These are phyloP conservation scores for Cutaneotrichosporon spelunceum DNA, from an alignment of 1,284 basidiomycete genomes.

Conservation along the genomic window DNA sequence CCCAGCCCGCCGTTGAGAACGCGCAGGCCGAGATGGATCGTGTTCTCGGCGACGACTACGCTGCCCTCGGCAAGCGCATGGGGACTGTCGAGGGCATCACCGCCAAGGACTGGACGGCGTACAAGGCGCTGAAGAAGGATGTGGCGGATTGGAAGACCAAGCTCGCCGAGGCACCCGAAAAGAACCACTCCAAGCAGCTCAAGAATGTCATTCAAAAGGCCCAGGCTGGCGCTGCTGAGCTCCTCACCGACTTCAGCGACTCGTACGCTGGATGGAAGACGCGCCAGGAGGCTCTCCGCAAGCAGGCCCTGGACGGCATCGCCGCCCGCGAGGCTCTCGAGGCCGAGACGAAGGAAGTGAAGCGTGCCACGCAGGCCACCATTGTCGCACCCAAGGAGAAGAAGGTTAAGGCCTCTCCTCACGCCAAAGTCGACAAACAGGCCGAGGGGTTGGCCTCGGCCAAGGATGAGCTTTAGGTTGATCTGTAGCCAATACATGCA, in stretches of 20 bases:
- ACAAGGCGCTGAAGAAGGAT: slow-evolving; percentile 36
- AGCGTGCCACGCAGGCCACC: slow-evolving; percentile 10
- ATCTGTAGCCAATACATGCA: slow-evolving; percentile 4
- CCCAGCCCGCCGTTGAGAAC: slow-evolving; percentile 25
- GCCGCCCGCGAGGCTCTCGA: slow-evolving; percentile 33
- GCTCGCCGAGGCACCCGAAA: slow-evolving; percentile 27
- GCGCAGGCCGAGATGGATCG: slow-evolving; percentile 32
- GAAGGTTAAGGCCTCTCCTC: slow-evolving; percentile 13
- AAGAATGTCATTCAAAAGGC: slow-evolving; percentile 25
- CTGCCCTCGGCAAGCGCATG: slow-evolving; percentile 36
- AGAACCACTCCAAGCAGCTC: slow-evolving; percentile 30
- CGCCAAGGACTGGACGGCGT: slow-evolving; percentile 40
- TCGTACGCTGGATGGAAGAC: slow-evolving; percentile 36
- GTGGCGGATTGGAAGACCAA: slow-evolving; percentile 36
- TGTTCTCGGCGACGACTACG: slow-evolving; percentile 34
- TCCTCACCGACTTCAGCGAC: slow-evolving; percentile 39
- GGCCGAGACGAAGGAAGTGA: slow-evolving; percentile 1
- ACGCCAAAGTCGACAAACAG: slow-evolving; percentile 17
- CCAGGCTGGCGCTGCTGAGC: slow-evolving; percentile 21
- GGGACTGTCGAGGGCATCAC: slow-evolving; percentile 26
- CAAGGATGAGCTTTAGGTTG: slow-evolving; percentile 5
- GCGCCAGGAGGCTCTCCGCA: slow-evolving; percentile 29
- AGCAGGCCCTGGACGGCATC: slow-evolving; percentile 37
- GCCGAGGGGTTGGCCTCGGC: slow-evolving; percentile 14
- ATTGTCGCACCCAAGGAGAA: slow-evolving; percentile 31